phyloP scores from a whole-genome alignment of 148 eudicot species.

The Silene uniflora region DNA sequence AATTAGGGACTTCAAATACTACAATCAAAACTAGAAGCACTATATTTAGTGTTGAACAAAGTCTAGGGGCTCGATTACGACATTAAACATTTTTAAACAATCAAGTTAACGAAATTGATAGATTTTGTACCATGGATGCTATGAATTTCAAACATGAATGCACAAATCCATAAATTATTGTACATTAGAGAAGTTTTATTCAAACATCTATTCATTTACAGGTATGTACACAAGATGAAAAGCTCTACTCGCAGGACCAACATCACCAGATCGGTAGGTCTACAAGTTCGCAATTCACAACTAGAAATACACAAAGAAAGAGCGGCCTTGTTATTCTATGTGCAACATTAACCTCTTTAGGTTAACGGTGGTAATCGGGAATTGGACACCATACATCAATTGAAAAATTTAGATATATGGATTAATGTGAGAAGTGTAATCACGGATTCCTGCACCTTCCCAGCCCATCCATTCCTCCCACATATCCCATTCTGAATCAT shows the following conservation, averaged over 20 bases:
- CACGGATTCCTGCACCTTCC: slow-evolving; percentile 84
- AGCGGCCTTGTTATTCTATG: background rate
- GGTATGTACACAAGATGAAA: background rate
- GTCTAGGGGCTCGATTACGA: too few relatives aligned
- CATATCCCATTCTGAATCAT: slow-evolving; percentile 61
- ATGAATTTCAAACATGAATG: too few relatives aligned
- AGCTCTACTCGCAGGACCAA: background rate
- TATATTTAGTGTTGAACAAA: too few relatives aligned
- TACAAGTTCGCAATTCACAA: background rate
- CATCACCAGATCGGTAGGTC: background rate
- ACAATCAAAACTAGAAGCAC: too few relatives aligned
- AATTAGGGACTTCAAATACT: too few relatives aligned
- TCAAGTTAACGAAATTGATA: too few relatives aligned
- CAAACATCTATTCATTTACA: background rate
- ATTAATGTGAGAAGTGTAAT: slow-evolving; percentile 67
- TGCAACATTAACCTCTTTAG: slow-evolving; percentile 6
- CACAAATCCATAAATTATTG: too few relatives aligned
- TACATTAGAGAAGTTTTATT: background rate
- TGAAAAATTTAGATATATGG: slow-evolving; percentile 41
- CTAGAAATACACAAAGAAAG: background rate
- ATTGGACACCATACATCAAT: background rate
- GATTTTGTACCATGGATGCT: too few relatives aligned
- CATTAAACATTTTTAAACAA: too few relatives aligned
- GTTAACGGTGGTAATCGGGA: background rate
- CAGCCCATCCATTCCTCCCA: slow-evolving; percentile 96